phyloP scores from a whole-genome alignment of 2,329 filamentous ascomycete genomes.

The Arthrobotrys megalospora region DNA sequence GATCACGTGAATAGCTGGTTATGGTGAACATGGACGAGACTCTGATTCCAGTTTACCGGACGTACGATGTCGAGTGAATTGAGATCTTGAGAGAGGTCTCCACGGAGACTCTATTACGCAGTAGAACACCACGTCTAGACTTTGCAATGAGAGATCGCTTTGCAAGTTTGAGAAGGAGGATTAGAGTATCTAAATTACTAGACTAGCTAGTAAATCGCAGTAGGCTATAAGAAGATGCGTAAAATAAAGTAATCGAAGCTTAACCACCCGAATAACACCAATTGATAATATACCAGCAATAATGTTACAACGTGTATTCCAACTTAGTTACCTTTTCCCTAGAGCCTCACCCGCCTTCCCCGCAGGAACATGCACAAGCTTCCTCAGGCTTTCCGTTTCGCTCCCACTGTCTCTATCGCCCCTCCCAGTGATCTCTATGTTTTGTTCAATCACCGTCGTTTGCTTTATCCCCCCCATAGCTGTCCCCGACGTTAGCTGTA shows the following conservation, averaged over 20 bases:
- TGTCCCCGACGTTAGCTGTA: slow-evolving; percentile 32
- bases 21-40: no score
- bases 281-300: not conserved
- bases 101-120: no score
- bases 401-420: slow-evolving; percentile 48
- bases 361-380: slow-evolving; percentile 41
- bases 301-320: no score
- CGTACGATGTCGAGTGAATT: no score
- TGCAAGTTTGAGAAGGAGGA: no score
- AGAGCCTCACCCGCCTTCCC: slow-evolving; percentile 21
- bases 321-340: slow-evolving; percentile 5
- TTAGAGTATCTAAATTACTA: not conserved
- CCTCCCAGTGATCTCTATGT: slow-evolving; percentile 20
- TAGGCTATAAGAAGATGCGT: not conserved
- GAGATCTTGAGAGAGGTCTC: no score
- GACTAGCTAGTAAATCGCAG: not conserved
- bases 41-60: no score
- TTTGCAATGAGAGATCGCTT: no score
- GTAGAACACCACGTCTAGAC: no score
- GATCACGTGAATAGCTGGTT: no score
- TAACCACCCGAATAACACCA: no score
- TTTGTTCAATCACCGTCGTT: slow-evolving; percentile 56
- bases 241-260: no score
- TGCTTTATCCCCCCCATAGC: slow-evolving; percentile 55
- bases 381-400: slow-evolving; percentile 52